phyloP scores from a whole-genome alignment of 306 rosid genomes.

The Morella rubra region DNA sequence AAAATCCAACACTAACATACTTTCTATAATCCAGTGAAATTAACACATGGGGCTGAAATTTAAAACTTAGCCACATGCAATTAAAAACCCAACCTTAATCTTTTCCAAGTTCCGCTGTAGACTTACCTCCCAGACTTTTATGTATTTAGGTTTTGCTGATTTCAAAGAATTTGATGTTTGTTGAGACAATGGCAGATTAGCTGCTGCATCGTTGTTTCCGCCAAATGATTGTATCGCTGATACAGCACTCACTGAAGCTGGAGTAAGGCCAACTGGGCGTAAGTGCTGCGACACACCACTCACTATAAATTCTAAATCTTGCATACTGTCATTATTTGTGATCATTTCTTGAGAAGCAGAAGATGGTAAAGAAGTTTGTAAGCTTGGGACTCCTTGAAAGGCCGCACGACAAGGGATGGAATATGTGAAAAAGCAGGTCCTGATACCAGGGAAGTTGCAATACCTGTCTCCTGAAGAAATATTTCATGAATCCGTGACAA shows the following conservation, averaged over 20 bases:
- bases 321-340: conserved; percentile 66
- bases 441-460: conserved; percentile 68
- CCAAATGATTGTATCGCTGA: conserved; percentile 63
- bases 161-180: conserved; percentile 67
- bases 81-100: conserved; percentile 9
- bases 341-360: conserved; percentile 79
- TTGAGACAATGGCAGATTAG: conserved; percentile 69
- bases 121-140: conserved; percentile 97
- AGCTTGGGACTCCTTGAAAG: conserved; percentile 76
- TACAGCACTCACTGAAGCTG: conserved; percentile 10
- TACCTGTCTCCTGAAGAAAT: conserved; percentile 74
- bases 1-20: background rate
- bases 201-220: conserved; percentile 56
- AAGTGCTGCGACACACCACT: conserved; percentile 57
- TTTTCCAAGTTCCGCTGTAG: background rate
- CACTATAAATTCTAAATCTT: conserved; percentile 76
- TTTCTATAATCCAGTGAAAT: background rate
- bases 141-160: conserved; percentile 78
- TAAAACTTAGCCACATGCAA: background rate
- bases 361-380: conserved; percentile 88
- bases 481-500: conserved; percentile 26
- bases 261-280: conserved; percentile 75
- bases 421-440: conserved; percentile 72
- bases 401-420: conserved; percentile 64
- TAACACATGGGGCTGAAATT: background rate